A percentile compares a stretch with the other conserved stretches of the same genome.
phyloP scores from a whole-genome alignment of 83 land plant species.

The Picea abies region DNA sequence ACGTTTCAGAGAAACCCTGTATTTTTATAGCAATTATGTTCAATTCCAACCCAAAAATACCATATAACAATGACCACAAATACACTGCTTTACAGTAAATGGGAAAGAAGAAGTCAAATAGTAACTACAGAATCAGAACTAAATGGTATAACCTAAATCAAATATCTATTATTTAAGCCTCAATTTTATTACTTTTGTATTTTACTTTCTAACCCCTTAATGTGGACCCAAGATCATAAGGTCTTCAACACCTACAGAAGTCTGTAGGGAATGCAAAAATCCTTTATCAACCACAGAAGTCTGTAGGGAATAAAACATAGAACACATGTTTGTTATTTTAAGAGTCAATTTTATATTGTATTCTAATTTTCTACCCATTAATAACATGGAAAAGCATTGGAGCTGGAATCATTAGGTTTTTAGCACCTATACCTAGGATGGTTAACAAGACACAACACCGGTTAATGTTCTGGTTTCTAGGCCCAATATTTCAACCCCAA shows the following conservation, averaged over 20 bases:
- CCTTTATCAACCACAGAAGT: not conserved
- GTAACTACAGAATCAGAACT: too few species aligned
- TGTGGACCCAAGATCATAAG: too few species aligned
- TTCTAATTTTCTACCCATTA: too few species aligned
- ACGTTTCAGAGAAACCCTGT: conserved; percentile 63
- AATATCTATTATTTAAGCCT: too few species aligned
- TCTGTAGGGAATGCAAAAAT: not conserved
- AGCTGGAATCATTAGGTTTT: not conserved
- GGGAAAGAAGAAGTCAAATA: not conserved
- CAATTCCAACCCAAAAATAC: not conserved
- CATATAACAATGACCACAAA: too few species aligned
- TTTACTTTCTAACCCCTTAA: too few species aligned
- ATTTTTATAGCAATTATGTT: not conserved
- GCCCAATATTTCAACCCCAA: not conserved
- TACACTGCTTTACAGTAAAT: not conserved
- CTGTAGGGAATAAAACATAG: not conserved
- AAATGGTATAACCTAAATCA: too few species aligned
- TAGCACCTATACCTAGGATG: not conserved
- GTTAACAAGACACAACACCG: not conserved
- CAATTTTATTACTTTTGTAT: too few species aligned
- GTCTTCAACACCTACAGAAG: not conserved
- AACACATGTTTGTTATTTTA: not conserved
- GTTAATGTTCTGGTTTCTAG: not conserved
- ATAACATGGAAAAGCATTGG: not conserved
- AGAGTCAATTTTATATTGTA: too few species aligned